Percentiles rank a stretch among this genome's conserved stretches.
These are phyloP conservation scores for Thozetella sp. DNA, from an alignment of 495 filamentous ascomycete genomes.

Conservation along the genomic window DNA sequence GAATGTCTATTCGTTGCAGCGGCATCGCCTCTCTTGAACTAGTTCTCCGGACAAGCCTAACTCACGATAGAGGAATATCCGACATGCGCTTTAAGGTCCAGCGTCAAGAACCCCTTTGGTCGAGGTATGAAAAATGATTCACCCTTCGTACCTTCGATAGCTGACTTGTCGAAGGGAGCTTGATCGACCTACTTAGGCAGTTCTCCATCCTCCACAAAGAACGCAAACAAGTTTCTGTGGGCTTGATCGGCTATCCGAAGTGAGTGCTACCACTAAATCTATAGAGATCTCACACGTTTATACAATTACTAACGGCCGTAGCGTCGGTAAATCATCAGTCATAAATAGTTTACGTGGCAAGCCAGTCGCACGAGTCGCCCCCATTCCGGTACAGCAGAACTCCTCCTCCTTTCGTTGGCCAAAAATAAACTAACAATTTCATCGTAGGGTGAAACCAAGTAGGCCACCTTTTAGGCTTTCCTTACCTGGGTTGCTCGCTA, in stretches of 20 bases:
- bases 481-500: too few species aligned
- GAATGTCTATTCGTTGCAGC: background rate
- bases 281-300: background rate
- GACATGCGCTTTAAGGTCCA: conserved; percentile 90
- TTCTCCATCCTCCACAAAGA: conserved; percentile 90
- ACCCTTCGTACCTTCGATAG: conserved; percentile 58
- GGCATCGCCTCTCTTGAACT: conserved; percentile 2
- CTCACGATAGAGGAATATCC: conserved; percentile 82
- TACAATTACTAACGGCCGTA: conserved; percentile 50
- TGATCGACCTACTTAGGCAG: conserved; percentile 79
- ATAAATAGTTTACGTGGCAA: conserved; percentile 93
- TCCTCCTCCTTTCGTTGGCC: background rate
- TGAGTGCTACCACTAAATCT: background rate
- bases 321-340: conserved; percentile 88
- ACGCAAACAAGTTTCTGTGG: conserved; percentile 89
- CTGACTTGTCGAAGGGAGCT: conserved; percentile 76
- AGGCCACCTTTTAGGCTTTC: conserved; percentile 42
- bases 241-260: conserved; percentile 74
- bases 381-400: conserved; percentile 61
- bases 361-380: conserved; percentile 91
- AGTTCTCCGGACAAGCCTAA: conserved; percentile 72
- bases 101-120: conserved; percentile 90
- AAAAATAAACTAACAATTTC: background rate
- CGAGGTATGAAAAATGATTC: conserved; percentile 15
- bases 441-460: conserved; percentile 85